A percentile compares a stretch with the other conserved stretches of the same genome.
Conservation (phyloP, 768 basidiomycete genomes). For the Obba rivulosa region DNA sequence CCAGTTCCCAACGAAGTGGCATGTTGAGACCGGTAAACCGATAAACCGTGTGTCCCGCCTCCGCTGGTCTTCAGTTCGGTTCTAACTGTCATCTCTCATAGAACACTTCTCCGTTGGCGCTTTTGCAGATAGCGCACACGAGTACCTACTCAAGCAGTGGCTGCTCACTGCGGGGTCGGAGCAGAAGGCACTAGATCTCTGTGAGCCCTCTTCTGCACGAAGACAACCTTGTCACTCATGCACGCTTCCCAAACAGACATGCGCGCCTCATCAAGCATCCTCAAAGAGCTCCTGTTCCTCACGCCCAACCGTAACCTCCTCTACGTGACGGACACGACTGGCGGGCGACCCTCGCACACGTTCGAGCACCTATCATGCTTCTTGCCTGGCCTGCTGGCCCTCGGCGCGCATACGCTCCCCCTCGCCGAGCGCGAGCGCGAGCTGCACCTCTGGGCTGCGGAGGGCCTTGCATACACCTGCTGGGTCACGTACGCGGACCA, state of each 20-base stretch:
- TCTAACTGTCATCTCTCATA: neutral
- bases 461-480: conserved; percentile 70
- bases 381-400: conserved; percentile 68
- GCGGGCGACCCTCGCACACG: conserved; percentile 33
- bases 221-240: neutral
- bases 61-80: neutral
- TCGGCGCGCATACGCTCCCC: conserved; percentile 62
- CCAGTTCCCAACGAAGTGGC: conserved; percentile 20
- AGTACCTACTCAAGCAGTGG: conserved; percentile 75
- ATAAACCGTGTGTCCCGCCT: conserved; percentile 10
- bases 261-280: conserved; percentile 52
- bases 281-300: conserved; percentile 60
- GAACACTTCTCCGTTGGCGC: conserved; percentile 53
- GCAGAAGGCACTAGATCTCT: conserved; percentile 56
- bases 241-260: conserved; percentile 38
- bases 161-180: conserved; percentile 64
- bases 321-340: conserved; percentile 59
- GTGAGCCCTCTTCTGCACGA: conserved; percentile 34
- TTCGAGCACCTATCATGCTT: conserved; percentile 82
- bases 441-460: conserved; percentile 69
- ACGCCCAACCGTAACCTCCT: conserved; percentile 61
- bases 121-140: conserved; percentile 69
- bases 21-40: conserved; percentile 8
- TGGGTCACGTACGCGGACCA: conserved; percentile 71
- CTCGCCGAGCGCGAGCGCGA: conserved; percentile 44